These are phyloP conservation scores for Fraxinus velutina DNA, from an alignment of 305 asterid genomes.

Conservation along the genomic window DNA sequence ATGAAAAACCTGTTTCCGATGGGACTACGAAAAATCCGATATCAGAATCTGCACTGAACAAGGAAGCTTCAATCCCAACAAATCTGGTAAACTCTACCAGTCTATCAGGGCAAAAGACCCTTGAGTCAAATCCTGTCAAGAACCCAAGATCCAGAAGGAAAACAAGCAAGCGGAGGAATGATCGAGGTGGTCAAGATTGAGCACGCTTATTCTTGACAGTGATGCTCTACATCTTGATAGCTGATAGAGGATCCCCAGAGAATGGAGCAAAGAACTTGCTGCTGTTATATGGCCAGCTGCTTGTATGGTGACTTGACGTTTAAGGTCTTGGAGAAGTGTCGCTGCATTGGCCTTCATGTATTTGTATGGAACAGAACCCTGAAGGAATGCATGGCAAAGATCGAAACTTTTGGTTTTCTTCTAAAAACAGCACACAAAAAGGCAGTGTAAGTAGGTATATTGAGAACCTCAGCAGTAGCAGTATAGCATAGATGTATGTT, in stretches of 20 bases:
- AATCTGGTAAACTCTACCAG: constrained; percentile 37
- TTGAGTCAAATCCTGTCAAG: constrained; percentile 55
- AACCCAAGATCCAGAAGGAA: constrained; percentile 69
- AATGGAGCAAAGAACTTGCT: background rate
- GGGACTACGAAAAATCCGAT: constrained; percentile 26
- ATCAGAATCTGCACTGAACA: constrained; percentile 38
- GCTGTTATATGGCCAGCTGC: background rate
- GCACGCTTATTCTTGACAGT: constrained; percentile 1
- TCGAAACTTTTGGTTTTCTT: constrained; percentile 23
- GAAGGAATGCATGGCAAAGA: constrained; percentile 19
- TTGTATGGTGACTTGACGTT: background rate
- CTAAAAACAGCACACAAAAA: constrained; percentile 21
- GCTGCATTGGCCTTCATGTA: constrained; percentile 15
- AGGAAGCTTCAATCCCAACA: constrained; percentile 38
- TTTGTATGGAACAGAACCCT: constrained; percentile 10
- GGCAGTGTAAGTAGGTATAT: constrained; percentile 32
- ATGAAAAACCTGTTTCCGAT: constrained; percentile 48
- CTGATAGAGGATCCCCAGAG: background rate
- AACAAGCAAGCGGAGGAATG: constrained; percentile 66
- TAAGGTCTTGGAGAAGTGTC: constrained; percentile 8
- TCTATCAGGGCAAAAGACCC: constrained; percentile 45
- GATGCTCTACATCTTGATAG: background rate
- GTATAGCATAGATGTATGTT: constrained; percentile 29
- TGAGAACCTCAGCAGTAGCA: constrained; percentile 22
- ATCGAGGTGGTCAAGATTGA: constrained; percentile 35